These are phyloP conservation scores for Vaccinium vitisidaea DNA, from an alignment of 148 eudicot genomes.

Conservation along the genomic window DNA sequence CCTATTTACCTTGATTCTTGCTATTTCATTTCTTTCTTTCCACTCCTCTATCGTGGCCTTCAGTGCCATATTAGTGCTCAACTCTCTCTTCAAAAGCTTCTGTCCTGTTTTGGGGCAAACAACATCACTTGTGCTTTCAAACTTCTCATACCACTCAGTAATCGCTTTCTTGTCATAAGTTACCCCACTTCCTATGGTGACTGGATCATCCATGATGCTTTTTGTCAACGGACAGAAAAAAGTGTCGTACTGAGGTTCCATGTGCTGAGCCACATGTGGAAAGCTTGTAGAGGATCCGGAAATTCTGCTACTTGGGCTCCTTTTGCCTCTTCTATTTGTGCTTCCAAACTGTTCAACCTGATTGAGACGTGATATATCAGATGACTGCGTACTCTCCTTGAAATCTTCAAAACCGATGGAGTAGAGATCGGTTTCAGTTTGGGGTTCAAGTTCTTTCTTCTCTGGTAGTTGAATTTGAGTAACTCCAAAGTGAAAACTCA, in stretches of 20 bases:
- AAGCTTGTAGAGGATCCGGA: slow-evolving; percentile 31
- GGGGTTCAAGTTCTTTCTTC: slow-evolving; percentile 15
- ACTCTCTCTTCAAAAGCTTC: slow-evolving; percentile 40
- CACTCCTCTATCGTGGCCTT: slow-evolving; percentile 64
- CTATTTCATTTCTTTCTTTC: slow-evolving; percentile 73
- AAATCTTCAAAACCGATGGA: slow-evolving; percentile 37
- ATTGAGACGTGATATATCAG: slow-evolving; percentile 27
- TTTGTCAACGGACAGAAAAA: slow-evolving; percentile 74
- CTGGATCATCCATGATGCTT: slow-evolving; percentile 76
- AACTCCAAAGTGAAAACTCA: slow-evolving; percentile 32
- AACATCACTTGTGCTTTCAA: slow-evolving; percentile 35
- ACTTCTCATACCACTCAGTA: slow-evolving; percentile 43
- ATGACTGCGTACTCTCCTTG: slow-evolving; percentile 33
- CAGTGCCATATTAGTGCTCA: slow-evolving; percentile 57
- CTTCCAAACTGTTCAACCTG: slow-evolving; percentile 38
- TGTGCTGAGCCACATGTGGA: slow-evolving; percentile 41
- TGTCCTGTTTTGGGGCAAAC: slow-evolving; percentile 56
- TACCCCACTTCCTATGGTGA: slow-evolving; percentile 70
- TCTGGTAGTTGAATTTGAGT: slow-evolving; percentile 22
- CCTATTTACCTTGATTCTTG: slow-evolving; percentile 52
- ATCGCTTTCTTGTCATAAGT: slow-evolving; percentile 68
- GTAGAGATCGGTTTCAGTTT: slow-evolving; percentile 52
- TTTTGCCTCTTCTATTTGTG: slow-evolving; percentile 27
- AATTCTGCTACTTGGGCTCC: slow-evolving; percentile 23
- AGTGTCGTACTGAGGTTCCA: slow-evolving; percentile 64